phyloP scores from a whole-genome alignment of 192 early-diverging fungal genomes.

The Coemansia sp. region DNA sequence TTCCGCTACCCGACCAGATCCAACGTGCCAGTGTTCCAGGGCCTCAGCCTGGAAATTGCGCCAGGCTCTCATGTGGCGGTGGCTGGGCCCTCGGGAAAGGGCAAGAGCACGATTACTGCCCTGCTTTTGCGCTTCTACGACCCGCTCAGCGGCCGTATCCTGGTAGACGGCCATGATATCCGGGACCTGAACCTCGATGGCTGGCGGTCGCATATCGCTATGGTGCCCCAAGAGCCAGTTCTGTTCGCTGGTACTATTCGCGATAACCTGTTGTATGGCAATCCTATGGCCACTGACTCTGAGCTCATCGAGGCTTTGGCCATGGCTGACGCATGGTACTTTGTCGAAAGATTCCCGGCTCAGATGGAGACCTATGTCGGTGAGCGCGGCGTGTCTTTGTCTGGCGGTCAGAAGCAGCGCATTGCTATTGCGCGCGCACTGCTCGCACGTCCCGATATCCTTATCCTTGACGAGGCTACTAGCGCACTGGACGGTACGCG shows the following conservation, averaged over 20 bases:
- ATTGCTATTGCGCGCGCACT: slow-evolving; percentile 80
- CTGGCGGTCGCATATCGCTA: slow-evolving; percentile 66
- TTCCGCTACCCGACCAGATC: slow-evolving; percentile 73
- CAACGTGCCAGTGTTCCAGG: slow-evolving; percentile 58
- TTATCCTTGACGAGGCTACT: slow-evolving; percentile 81
- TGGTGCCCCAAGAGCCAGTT: slow-evolving; percentile 75
- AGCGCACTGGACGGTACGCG: slow-evolving; percentile 74
- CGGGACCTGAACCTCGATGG: slow-evolving; percentile 58
- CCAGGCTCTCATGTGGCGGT: slow-evolving; percentile 60
- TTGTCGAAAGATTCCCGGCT: slow-evolving; percentile 70
- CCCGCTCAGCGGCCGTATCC: slow-evolving; percentile 59
- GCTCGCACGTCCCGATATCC: slow-evolving; percentile 72
- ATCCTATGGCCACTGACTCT: slow-evolving; percentile 65
- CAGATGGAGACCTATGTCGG: slow-evolving; percentile 93
- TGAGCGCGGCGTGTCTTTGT: slow-evolving; percentile 69
- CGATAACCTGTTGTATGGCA: slow-evolving; percentile 74
- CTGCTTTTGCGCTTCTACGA: slow-evolving; percentile 79
- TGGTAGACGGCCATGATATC: slow-evolving; percentile 64
- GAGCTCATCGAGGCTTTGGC: slow-evolving; percentile 63
- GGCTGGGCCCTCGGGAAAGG: slow-evolving; percentile 64
- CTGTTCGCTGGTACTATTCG: slow-evolving; percentile 69
- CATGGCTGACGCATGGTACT: slow-evolving; percentile 57
- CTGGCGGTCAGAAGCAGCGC: slow-evolving; percentile 68
- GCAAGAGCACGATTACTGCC: slow-evolving; percentile 68
- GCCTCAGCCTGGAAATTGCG: slow-evolving; percentile 58